A percentile compares a stretch with the other conserved stretches of the same genome.
Conservation (phyloP, 140 eudicot species). For the Stevia rebaudiana region DNA sequence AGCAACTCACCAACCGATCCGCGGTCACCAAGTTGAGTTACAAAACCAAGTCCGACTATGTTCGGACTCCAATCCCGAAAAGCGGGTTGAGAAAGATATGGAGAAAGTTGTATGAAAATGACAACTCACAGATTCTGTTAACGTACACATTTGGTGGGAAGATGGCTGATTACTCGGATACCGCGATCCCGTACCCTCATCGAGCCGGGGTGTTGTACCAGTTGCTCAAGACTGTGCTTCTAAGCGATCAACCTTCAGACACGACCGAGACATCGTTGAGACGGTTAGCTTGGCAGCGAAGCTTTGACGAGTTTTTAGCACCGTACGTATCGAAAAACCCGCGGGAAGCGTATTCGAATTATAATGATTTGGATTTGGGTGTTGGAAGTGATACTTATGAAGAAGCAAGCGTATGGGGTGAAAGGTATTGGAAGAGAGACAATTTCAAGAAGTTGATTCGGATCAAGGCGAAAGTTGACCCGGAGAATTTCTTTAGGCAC, state of each 20-base stretch:
- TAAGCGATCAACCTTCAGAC: too few species aligned
- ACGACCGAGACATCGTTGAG: too few species aligned
- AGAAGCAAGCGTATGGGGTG: conserved; percentile 9
- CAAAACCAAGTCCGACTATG: background rate
- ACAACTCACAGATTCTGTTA: too few species aligned
- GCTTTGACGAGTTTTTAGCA: background rate
- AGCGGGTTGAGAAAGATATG: too few species aligned
- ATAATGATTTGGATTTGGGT: conserved; percentile 11
- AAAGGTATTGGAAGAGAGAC: conserved; percentile 7
- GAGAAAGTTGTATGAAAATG: too few species aligned
- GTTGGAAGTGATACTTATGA: conserved; percentile 1
- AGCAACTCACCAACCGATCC: background rate
- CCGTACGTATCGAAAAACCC: conserved; percentile 18
- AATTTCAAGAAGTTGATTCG: conserved; percentile 15
- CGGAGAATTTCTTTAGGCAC: conserved; percentile 13
- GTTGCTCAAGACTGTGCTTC: too few species aligned
- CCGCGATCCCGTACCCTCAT: too few species aligned
- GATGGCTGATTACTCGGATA: too few species aligned
- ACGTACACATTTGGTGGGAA: too few species aligned
- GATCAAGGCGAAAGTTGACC: conserved; percentile 8
- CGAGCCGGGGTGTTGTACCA: too few species aligned
- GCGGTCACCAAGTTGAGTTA: background rate
- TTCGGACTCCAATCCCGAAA: too few species aligned
- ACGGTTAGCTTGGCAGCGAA: background rate
- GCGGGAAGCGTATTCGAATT: conserved; percentile 8